These are phyloP conservation scores for Paraphaeosphaeria minitans DNA, from an alignment of 2,329 filamentous ascomycete species.

Conservation along the genomic window DNA sequence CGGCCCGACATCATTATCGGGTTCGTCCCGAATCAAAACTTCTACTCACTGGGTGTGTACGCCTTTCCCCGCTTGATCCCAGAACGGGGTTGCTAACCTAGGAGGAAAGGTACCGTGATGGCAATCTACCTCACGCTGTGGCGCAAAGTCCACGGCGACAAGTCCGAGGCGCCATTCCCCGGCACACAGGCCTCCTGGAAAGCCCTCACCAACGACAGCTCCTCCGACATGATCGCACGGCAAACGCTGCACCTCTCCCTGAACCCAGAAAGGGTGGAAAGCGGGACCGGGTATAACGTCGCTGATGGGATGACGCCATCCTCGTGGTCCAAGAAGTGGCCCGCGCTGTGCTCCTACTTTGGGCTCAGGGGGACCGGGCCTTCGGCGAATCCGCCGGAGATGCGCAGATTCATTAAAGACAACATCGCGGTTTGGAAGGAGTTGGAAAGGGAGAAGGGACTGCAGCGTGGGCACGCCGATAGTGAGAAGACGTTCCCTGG, in stretches of 20 bases:
- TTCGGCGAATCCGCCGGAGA: slow-evolving; percentile 21
- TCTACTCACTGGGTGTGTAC: slow-evolving; percentile 39
- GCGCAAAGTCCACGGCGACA: slow-evolving; percentile 45
- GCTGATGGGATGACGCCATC: slow-evolving; percentile 47
- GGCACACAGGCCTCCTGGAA: slow-evolving; percentile 45
- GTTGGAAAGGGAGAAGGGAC: slow-evolving; percentile 29
- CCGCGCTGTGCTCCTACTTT: slow-evolving; percentile 53
- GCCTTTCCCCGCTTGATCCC: no score
- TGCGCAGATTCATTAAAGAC: slow-evolving; percentile 36
- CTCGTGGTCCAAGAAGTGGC: slow-evolving; percentile 53
- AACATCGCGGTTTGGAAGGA: slow-evolving; percentile 30
- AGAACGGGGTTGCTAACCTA: background rate
- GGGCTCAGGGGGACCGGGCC: slow-evolving; percentile 48
- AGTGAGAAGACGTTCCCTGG: slow-evolving; percentile 43
- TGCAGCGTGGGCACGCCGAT: slow-evolving; percentile 48
- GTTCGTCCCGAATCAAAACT: slow-evolving; percentile 49
- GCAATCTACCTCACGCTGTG: slow-evolving; percentile 48
- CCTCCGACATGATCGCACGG: slow-evolving; percentile 49
- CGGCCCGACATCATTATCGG: slow-evolving; percentile 51
- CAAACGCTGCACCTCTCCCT: slow-evolving; percentile 50
- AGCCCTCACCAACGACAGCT: slow-evolving; percentile 45
- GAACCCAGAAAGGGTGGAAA: slow-evolving; percentile 40
- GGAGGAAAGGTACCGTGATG: slow-evolving; percentile 26
- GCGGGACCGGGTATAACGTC: slow-evolving; percentile 49
- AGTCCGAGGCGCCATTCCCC: slow-evolving; percentile 47